Evolutionary conservation across 2,329 filamentous ascomycete genomes (phyloP).

Genomic region (Alternaria brassicicola): DNA sequence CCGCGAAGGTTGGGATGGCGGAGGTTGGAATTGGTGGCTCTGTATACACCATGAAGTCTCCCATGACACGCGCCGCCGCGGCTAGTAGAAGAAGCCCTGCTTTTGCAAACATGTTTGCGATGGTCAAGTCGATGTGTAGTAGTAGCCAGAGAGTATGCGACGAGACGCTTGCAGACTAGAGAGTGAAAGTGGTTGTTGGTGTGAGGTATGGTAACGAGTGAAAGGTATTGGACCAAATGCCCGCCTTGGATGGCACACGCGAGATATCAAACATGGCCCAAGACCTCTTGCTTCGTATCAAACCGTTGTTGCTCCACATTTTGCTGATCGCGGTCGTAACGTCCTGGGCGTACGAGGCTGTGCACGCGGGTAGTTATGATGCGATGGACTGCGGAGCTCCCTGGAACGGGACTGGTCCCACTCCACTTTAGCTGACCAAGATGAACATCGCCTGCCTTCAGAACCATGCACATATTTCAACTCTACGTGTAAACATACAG

Average conservation of each 20-base stretch:
- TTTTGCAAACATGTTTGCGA: constrained; percentile 20
- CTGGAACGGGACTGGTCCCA: background rate
- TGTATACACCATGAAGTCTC: constrained; percentile 44
- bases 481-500: background rate
- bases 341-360: constrained; percentile 1
- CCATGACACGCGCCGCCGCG: constrained; percentile 21
- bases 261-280: constrained; percentile 7
- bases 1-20: constrained; percentile 33
- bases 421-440: background rate
- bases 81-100: constrained; percentile 22
- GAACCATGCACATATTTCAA: background rate
- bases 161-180: background rate
- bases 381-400: background rate
- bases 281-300: constrained; percentile 18
- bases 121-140: background rate
- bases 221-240: background rate
- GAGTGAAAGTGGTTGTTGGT: background rate
- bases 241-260: constrained; percentile 3
- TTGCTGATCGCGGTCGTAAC: constrained; percentile 9
- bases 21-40: constrained; percentile 37
- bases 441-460: background rate
- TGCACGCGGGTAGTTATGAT: background rate
- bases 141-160: background rate
- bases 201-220: background rate
- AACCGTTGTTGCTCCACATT: constrained; percentile 19